Conservation (phyloP, 1,284 basidiomycete genomes). For the Xerocomus minutiporus region DNA sequence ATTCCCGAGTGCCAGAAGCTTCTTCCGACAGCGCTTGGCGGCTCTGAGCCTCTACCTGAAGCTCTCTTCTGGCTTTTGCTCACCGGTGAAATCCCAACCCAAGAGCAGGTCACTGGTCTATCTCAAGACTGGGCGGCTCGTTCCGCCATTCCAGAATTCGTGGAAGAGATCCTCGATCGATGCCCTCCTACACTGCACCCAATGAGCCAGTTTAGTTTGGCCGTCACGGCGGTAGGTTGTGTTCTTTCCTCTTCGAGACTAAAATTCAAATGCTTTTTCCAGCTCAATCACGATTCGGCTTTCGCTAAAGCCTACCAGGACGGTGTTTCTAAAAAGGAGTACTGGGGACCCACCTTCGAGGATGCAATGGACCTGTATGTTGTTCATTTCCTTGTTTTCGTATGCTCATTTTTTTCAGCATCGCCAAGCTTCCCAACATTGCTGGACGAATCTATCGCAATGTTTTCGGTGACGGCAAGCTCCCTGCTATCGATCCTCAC, state of each 20-base stretch:
- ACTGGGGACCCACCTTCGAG: slow-evolving; percentile 95
- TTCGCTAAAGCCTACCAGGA: slow-evolving; percentile 94
- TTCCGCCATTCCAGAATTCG: slow-evolving; percentile 83
- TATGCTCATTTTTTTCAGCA: slow-evolving; percentile 41
- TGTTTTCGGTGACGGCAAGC: slow-evolving; percentile 86
- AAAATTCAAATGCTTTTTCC: slow-evolving; percentile 3
- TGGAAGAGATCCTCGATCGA: slow-evolving; percentile 90
- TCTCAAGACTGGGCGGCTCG: slow-evolving; percentile 92
- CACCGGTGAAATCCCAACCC: slow-evolving; percentile 88
- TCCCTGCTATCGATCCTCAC: slow-evolving; percentile 80
- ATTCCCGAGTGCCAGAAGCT: slow-evolving; percentile 85
- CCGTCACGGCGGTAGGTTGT: slow-evolving; percentile 79
- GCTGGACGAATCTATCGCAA: slow-evolving; percentile 97
- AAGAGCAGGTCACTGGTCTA: slow-evolving; percentile 80
- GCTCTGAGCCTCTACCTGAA: slow-evolving; percentile 89
- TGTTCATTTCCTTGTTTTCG: slow-evolving; percentile 1
- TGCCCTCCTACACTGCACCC: slow-evolving; percentile 93
- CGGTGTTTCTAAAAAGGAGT: slow-evolving; percentile 93
- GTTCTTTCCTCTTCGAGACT: slow-evolving; percentile 3
- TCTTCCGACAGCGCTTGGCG: slow-evolving; percentile 86
- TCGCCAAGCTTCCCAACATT: slow-evolving; percentile 96
- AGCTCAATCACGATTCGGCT: slow-evolving; percentile 95
- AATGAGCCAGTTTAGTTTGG: slow-evolving; percentile 95
- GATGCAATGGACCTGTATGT: slow-evolving; percentile 92
- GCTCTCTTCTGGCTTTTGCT: slow-evolving; percentile 94